Conservation (phyloP, 1,284 basidiomycete species). For the Ustilago cynodontis region DNA sequence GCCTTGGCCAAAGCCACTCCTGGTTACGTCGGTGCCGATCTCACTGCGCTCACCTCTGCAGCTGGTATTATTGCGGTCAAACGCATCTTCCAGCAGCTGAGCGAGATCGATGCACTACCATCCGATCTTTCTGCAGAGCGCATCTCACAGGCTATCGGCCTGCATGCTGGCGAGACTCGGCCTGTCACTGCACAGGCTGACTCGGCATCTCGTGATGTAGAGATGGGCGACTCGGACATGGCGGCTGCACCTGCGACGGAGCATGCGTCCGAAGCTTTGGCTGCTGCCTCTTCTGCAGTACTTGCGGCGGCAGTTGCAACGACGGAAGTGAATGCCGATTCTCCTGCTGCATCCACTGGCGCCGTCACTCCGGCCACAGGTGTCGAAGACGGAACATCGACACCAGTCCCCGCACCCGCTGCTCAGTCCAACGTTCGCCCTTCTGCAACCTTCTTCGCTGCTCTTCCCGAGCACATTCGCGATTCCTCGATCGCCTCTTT, state of each 20-base stretch:
- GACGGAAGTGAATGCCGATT: conserved; percentile 9
- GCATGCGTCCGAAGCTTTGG: not conserved
- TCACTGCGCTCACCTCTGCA: conserved; percentile 88
- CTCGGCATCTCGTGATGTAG: conserved; percentile 32
- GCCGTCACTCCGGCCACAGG: conserved; percentile 17
- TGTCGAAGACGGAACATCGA: conserved; percentile 20
- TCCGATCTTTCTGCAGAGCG: conserved; percentile 29
- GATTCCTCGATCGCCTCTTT: conserved; percentile 86
- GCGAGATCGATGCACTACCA: conserved; percentile 51
- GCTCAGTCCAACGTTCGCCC: conserved; percentile 39
- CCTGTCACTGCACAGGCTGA: conserved; percentile 5
- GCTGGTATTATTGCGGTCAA: conserved; percentile 97
- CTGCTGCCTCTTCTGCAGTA: conserved; percentile 5
- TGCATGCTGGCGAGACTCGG: conserved; percentile 15
- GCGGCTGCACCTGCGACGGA: not conserved
- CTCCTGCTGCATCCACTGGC: conserved; percentile 12
- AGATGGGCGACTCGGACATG: conserved; percentile 41
- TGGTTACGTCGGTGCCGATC: conserved; percentile 95
- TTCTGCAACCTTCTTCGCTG: conserved; percentile 56
- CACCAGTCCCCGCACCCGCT: conserved; percentile 7
- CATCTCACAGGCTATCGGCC: conserved; percentile 41
- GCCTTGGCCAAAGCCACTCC: conserved; percentile 91
- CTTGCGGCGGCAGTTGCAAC: not conserved
- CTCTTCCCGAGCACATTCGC: conserved; percentile 70
- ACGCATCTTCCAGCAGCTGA: conserved; percentile 86